phyloP scores from a whole-genome alignment of 2,329 filamentous ascomycete species.

The Ascochyta pisi region DNA sequence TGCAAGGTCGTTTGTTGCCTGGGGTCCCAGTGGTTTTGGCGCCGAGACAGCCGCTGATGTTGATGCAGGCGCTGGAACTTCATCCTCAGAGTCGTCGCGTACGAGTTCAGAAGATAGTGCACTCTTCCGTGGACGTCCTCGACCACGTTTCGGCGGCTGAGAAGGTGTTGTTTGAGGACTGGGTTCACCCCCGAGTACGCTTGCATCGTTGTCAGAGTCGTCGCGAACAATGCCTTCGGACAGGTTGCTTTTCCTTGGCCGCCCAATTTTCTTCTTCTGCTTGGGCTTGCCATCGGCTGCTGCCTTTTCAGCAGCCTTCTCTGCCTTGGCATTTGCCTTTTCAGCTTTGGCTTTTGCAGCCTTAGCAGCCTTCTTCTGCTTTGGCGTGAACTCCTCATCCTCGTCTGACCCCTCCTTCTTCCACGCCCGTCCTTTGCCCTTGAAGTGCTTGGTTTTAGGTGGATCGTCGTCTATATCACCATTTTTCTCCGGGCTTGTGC shows the following conservation, averaged over 20 bases:
- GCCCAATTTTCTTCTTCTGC: slow-evolving; percentile 24
- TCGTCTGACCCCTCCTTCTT: slow-evolving; percentile 43
- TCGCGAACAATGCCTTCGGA: slow-evolving; percentile 28
- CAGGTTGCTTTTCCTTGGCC: slow-evolving; percentile 29
- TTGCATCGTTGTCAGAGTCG: slow-evolving; percentile 12
- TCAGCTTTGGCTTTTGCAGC: slow-evolving; percentile 17
- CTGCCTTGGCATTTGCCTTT: slow-evolving; percentile 21
- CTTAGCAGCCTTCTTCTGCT: slow-evolving; percentile 23
- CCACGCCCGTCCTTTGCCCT: slow-evolving; percentile 43
- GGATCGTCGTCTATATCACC: background rate
- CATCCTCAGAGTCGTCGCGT: slow-evolving; percentile 24
- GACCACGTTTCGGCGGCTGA: slow-evolving; percentile 19
- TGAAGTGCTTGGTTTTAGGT: slow-evolving; percentile 36
- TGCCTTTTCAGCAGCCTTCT: background rate
- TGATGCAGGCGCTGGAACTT: background rate
- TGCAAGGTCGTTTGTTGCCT: background rate
- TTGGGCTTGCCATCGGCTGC: slow-evolving; percentile 2
- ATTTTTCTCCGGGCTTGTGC: slow-evolving; percentile 5
- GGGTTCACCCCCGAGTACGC: background rate
- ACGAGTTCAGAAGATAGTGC: slow-evolving; percentile 28
- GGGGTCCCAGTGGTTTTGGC: background rate
- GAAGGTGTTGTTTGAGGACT: slow-evolving; percentile 7
- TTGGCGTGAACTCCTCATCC: slow-evolving; percentile 38
- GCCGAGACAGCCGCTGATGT: background rate
- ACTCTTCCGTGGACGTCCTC: slow-evolving; percentile 26